phyloP scores from a whole-genome alignment of 2,329 filamentous ascomycete genomes.

The Gaeumannomyces tritici region DNA sequence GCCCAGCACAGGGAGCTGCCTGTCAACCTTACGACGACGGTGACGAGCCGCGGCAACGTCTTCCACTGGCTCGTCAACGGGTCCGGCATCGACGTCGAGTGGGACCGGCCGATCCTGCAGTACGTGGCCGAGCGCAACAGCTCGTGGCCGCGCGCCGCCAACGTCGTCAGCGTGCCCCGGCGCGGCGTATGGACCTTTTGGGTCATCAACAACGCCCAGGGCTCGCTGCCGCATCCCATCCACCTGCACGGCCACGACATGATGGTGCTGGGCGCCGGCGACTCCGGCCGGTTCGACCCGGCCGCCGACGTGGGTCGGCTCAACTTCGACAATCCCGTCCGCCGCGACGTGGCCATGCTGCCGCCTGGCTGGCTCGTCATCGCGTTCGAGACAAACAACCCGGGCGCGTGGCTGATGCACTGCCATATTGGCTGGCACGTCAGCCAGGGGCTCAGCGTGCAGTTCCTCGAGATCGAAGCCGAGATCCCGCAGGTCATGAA shows the following conservation, averaged over 20 bases:
- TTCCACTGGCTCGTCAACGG: slow-evolving; percentile 14
- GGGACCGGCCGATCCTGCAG: slow-evolving; percentile 23
- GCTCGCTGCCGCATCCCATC: slow-evolving; percentile 25
- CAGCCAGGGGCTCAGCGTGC: slow-evolving; percentile 32
- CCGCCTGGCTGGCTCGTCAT: slow-evolving; percentile 32
- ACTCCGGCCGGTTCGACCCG: slow-evolving; percentile 6
- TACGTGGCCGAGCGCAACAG: slow-evolving; percentile 19
- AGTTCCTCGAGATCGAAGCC: slow-evolving; percentile 29
- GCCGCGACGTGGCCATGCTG: slow-evolving; percentile 32
- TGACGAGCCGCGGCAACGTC: slow-evolving; percentile 28
- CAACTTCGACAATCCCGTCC: slow-evolving; percentile 26
- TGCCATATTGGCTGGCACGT: slow-evolving; percentile 37
- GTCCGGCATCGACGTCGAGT: slow-evolving; percentile 21
- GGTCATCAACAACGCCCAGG: slow-evolving; percentile 17
- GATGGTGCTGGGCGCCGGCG: slow-evolving; percentile 21
- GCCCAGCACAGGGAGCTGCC: slow-evolving; percentile 20
- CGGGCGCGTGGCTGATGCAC: slow-evolving; percentile 32
- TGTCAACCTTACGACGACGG: slow-evolving; percentile 25
- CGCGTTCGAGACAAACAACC: slow-evolving; percentile 36
- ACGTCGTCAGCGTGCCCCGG: slow-evolving; percentile 10
- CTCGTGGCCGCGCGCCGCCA: slow-evolving; percentile 10
- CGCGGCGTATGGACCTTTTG: slow-evolving; percentile 22
- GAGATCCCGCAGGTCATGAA: slow-evolving; percentile 3
- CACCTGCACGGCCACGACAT: slow-evolving; percentile 36
- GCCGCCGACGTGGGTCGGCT: slow-evolving; percentile 14